Evolutionary conservation across 495 filamentous ascomycete genomes (phyloP), one percentile per base, ranked within the genome.

Genomic region (Melanomma pulvis-pyrius): DNA sequence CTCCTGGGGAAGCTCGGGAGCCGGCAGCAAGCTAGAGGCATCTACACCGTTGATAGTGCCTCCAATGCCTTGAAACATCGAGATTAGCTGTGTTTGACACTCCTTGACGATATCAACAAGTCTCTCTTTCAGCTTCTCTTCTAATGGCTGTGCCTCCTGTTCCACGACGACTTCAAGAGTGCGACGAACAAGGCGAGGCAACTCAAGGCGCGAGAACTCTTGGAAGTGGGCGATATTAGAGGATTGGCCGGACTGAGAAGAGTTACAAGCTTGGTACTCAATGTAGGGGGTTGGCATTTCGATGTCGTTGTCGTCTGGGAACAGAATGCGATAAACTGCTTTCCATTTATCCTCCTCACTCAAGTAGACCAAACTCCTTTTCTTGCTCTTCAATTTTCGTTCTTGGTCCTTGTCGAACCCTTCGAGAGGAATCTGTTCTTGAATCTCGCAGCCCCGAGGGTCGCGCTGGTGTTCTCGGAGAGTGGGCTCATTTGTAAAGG

Each of bases 311-410:
- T 67, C 64, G 30, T 67, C 64, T 5, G 64, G 64, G 22, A 67
- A 67, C 4, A 67, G 32, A 13, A 67, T 57, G 11, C 41, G 44
- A 25, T 67, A 67, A 9, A 67, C 64, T 0, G 26, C 39, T 30
- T 67, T 67, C 64, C 64, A 67, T 28, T 67, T 67, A n/a, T 67
- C 64, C 47, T 67, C 64, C 39, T 67, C 64, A 19, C 32, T 59
- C 36, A 47, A 58, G 21, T 30, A 50, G 5, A 60, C 64, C 12
- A 56, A 58, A 29, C 57, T 67, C 13, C 64, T 30, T 26, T 57
- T 67, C 32, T 67, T 67, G 39, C 64, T 67, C 50, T 67, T 67
- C 26, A 67, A 47, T 44, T 62, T 61, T 22, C 64, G 5, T 25
- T 67, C 64, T 55, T 67, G 64, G 28, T 67, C 64, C 22, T 67